These are phyloP conservation scores for Globisporangium megalacanthum DNA, from an alignment of 352 stramenopile species.

Conservation along the genomic window DNA sequence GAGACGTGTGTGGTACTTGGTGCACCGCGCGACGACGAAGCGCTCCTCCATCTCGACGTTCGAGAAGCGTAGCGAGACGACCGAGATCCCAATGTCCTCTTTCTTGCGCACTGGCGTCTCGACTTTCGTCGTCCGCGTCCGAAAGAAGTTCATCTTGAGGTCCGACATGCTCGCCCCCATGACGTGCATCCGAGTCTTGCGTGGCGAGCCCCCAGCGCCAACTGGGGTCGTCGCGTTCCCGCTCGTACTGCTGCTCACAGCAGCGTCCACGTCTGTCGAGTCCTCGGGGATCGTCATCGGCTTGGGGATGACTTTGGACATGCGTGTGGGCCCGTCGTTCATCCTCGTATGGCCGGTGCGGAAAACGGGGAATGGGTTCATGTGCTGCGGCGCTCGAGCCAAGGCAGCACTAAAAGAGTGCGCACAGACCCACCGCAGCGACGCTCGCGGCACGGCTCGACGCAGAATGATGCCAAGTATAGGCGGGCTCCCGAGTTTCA, in stretches of 20 bases:
- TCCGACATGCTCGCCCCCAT: constrained; percentile 55
- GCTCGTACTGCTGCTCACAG: constrained; percentile 28
- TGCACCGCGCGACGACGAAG: constrained; percentile 36
- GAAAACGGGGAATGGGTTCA: constrained; percentile 74
- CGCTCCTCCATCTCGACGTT: constrained; percentile 64
- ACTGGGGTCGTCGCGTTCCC: constrained; percentile 3
- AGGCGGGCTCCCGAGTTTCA: no score
- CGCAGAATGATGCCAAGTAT: no score
- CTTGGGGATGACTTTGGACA: constrained; percentile 78
- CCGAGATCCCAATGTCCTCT: constrained; percentile 76
- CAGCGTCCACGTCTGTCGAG: constrained; percentile 19
- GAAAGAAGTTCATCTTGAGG: constrained; percentile 73
- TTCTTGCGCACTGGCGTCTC: constrained; percentile 30
- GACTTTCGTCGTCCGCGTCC: constrained; percentile 27
- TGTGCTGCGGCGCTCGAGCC: constrained; percentile 10
- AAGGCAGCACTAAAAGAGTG: no score
- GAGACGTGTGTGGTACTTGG: constrained; percentile 72
- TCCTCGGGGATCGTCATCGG: constrained; percentile 20
- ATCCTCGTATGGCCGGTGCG: constrained; percentile 74
- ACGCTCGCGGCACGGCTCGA: no score
- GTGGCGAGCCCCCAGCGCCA: constrained; percentile 13
- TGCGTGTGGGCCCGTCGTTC: constrained; percentile 55
- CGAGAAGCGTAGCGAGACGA: constrained; percentile 65
- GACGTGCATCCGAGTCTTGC: constrained; percentile 39
- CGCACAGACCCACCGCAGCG: no score